Evolutionary conservation across 1,139 yeast genomes (phyloP), one percentile per base, ranked within the genome.

Genomic region (Taphrina pruni): DNA sequence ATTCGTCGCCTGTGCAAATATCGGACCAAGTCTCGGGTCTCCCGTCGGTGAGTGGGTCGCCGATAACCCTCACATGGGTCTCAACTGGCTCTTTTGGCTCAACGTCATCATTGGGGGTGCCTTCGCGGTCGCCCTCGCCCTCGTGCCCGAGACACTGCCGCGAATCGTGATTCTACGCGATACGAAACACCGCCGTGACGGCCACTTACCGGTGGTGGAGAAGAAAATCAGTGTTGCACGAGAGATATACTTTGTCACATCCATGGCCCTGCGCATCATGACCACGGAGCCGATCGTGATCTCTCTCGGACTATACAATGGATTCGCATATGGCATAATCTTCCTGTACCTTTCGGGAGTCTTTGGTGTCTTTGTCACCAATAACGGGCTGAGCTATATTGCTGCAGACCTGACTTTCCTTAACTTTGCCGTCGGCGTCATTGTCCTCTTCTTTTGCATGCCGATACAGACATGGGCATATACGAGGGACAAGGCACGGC

Each of bases 221-320:
- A 35, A 32, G 26, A 57, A 62, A 17, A 52, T 56, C 60, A 58
- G 57, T 17, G 50, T 61, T 35, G 38, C 61, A 1, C 17, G 43
- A 14, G 66, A 66, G 39, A 60, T 66, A 9, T 48, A 52, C n/a
- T 60, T 66, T 50, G 69, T 57, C 32, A 51, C 62, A 1, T 43
- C 69, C 12, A 65, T 54, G 67, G 71, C 97, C 0, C 78, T 89
- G 72, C 87, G 85, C 75, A 88, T 93, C 74, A 85, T 86, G 36
- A 78, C 85, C 46, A 83, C 89, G 64, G 97, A 92, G 78, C 95
- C 96, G 2, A 96, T 92, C 46, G 84, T 93, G 75, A 92, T 87
- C 73, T 80, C 89, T 73, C 85, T 92, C 78, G 91, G 97, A 75
- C 85, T 87, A 71, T 93, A 90, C 79, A 96, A 93, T 76, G 90